These are phyloP conservation scores for Colletotrichum sojae DNA, from an alignment of 2,329 filamentous ascomycete genomes.

Conservation along the genomic window DNA sequence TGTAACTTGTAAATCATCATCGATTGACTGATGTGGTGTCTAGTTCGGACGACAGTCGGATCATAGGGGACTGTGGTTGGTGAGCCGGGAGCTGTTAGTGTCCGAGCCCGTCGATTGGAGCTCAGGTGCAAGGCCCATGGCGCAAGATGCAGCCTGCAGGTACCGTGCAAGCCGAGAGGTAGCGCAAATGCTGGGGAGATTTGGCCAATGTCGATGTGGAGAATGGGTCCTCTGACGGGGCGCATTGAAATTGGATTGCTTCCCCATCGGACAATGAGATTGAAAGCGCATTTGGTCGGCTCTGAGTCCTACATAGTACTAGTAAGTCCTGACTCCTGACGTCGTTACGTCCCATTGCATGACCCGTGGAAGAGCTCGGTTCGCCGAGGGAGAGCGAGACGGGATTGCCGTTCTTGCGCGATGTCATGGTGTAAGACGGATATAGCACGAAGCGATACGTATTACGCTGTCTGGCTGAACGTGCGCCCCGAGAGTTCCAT, in stretches of 20 bases:
- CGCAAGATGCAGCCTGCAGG: slow-evolving; percentile 39
- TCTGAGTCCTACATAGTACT: not conserved
- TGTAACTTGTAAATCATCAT: not conserved
- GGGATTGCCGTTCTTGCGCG: slow-evolving; percentile 12
- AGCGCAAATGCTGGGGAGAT: slow-evolving; percentile 34
- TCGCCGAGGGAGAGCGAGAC: slow-evolving; percentile 6
- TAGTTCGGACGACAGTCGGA: slow-evolving; percentile 2
- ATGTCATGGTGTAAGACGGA: slow-evolving; percentile 11
- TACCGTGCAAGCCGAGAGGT: slow-evolving; percentile 32
- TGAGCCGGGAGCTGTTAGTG: slow-evolving; percentile 27
- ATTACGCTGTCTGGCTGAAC: not conserved
- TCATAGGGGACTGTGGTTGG: not conserved
- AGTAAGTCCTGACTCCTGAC: not conserved
- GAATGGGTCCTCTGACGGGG: slow-evolving; percentile 28
- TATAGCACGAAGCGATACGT: slow-evolving; percentile 12
- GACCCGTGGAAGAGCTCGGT: slow-evolving; percentile 4
- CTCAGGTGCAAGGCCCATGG: slow-evolving; percentile 18
- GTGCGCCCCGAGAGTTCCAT: not conserved
- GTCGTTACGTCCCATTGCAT: slow-evolving; percentile 15
- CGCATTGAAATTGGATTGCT: slow-evolving; percentile 29
- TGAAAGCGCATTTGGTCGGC: slow-evolving; percentile 1
- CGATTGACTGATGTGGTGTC: not conserved
- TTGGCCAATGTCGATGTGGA: slow-evolving; percentile 30
- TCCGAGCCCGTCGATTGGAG: slow-evolving; percentile 28
- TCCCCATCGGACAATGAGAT: slow-evolving; percentile 11